Percentiles rank a stretch among this genome's conserved stretches.
Evolutionary conservation across 78 protist genomes (phyloP).

Genomic region (Dictyostelium brefeldianum): DNA sequence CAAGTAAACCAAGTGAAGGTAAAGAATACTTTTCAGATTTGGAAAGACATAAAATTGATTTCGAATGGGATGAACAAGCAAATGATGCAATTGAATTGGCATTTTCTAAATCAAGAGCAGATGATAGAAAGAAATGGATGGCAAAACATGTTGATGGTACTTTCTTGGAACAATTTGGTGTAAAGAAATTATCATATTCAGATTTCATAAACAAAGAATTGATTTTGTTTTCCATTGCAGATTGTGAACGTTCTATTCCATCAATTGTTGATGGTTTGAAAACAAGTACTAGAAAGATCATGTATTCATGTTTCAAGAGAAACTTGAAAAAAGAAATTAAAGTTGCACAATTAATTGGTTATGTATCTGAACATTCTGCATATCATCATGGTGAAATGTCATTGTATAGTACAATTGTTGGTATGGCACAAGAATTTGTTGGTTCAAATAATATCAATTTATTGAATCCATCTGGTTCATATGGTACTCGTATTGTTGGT

Average conservation of each 20-base stretch:
- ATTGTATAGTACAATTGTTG: slow-evolving; percentile 93
- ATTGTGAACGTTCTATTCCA: slow-evolving; percentile 98
- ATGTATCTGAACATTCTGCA: slow-evolving; percentile 93
- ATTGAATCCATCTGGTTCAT: slow-evolving; percentile 96
- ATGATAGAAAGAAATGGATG: slow-evolving; percentile 98
- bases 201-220: slow-evolving; percentile 97
- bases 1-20: slow-evolving; percentile 96
- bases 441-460: slow-evolving; percentile 98
- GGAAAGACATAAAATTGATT: slow-evolving; percentile 85
- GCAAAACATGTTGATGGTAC: slow-evolving; percentile 58
- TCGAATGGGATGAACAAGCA: slow-evolving; percentile 87
- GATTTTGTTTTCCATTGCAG: slow-evolving; percentile 96
- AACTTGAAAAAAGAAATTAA: slow-evolving; percentile 95
- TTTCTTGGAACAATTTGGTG: slow-evolving; percentile 63
- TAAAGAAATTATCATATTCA: not conserved
- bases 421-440: slow-evolving; percentile 97
- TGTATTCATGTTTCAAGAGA: slow-evolving; percentile 98
- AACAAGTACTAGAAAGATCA: slow-evolving; percentile 98
- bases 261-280: slow-evolving; percentile 98
- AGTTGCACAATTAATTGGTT: slow-evolving; percentile 99
- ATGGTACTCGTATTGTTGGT: slow-evolving; percentile 95
- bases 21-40: slow-evolving; percentile 96
- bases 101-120: slow-evolving; percentile 90
- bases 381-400: slow-evolving; percentile 99
- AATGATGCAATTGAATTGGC: slow-evolving; percentile 91